Conservation (phyloP, 176 grass and related monocot species). For the Elaeis guineensis region DNA sequence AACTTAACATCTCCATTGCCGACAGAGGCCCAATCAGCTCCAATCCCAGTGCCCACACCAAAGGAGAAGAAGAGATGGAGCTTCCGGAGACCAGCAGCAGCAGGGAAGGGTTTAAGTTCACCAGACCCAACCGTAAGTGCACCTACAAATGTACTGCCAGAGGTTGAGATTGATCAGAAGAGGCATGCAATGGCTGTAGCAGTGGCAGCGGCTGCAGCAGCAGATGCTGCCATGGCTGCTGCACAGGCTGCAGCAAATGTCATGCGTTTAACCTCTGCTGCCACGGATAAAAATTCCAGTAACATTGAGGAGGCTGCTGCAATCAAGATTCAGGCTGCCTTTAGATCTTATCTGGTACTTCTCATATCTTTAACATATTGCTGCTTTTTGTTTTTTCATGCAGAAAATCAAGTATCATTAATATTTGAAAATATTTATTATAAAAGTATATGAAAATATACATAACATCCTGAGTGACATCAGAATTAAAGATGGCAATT, state of each 20-base stretch:
- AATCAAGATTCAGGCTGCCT: slow-evolving; percentile 66
- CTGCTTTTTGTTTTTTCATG: not conserved
- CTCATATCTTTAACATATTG: not conserved
- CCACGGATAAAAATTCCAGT: slow-evolving; percentile 2
- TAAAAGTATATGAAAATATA: no score
- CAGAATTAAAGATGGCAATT: no score
- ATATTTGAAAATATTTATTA: no score
- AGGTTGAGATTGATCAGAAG: slow-evolving; percentile 38
- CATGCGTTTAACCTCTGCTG: slow-evolving; percentile 29
- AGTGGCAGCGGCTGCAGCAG: slow-evolving; percentile 46
- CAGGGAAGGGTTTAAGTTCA: slow-evolving; percentile 4
- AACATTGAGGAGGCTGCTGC: slow-evolving; percentile 15
- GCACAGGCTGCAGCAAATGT: slow-evolving; percentile 52
- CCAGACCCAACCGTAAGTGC: not conserved
- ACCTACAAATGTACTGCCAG: not conserved
- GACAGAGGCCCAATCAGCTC: not conserved
- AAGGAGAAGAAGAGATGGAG: slow-evolving; percentile 76
- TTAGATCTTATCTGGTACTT: slow-evolving; percentile 71
- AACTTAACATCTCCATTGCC: slow-evolving; percentile 4
- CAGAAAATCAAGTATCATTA: no score
- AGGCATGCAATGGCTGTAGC: slow-evolving; percentile 58
- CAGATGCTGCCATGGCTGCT: slow-evolving; percentile 41
- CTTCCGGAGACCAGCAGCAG: slow-evolving; percentile 36
- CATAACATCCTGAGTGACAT: no score
- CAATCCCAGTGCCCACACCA: not conserved